Evolutionary conservation across 2,329 filamentous ascomycete genomes (phyloP), one percentile per base, ranked within the genome.

Genomic region (Ceratocystis albifundus): DNA sequence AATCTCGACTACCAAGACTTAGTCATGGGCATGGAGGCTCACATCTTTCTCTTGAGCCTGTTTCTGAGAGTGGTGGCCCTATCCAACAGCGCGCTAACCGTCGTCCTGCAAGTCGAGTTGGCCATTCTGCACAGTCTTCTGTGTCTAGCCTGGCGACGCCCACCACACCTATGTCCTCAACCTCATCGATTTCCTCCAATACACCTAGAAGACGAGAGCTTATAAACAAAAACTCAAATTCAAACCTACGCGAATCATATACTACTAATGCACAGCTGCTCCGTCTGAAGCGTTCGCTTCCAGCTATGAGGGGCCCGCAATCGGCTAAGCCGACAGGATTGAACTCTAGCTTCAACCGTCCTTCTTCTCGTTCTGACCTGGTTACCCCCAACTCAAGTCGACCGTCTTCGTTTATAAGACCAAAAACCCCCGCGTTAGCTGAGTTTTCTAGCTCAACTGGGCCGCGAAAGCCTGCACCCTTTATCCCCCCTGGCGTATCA

Each of bases 1-100:
- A 68, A 46, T 94, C 91, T 44, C 87, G 91, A 66, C 88, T 96
- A 68, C 91, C 93, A 46, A 84, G 91, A 64, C 88, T 92, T 45
- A 81, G 80, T 68, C 66, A 65, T 20, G 63, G 66, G 8, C 86
- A 89, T 74, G 88, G 90, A 72, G 82, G 88, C 65, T 83, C 86
- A 4, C 83, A 85, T 70, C 88, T 88, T 10, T 87, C 88, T 20
- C 81, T 97, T n/a, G 93, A 96, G 73, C 91, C 93, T 25, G 91
- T 97, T 4, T 95, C 90, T 48, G 93, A 97, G 76, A 91, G 86
- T 70, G 91, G 91, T 63, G 90, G 86, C 3, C 84, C 89, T 22
- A 82, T 88, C 61, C 77, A 80, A 1, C 70, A 73, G 53, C 83
- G 81, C 68, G 77, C 78, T 17, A 80, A 80, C 69, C 82, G 84